A percentile compares a stretch with the other conserved stretches of the same genome.
phyloP scores from a whole-genome alignment of 371 early-diverging fungal species.

The Apophysomyces elegans region DNA sequence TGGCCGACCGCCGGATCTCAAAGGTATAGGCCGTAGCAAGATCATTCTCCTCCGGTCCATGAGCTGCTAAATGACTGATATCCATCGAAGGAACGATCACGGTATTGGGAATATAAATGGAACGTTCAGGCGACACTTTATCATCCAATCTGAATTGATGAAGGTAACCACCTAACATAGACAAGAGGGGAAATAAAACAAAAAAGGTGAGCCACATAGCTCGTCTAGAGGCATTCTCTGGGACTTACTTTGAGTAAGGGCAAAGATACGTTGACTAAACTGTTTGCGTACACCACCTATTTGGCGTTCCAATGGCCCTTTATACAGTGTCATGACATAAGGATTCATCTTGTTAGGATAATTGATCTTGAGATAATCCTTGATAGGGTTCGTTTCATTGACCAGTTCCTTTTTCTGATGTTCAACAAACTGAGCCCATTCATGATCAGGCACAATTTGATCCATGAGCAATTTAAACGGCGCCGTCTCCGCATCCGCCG shows the following conservation, averaged over 20 bases:
- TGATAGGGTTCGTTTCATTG: slow-evolving; percentile 32
- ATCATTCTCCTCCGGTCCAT: neutral
- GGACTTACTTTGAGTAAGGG: slow-evolving; percentile 47
- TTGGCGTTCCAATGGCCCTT: slow-evolving; percentile 43
- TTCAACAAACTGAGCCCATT: slow-evolving; percentile 39
- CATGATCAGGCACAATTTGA: slow-evolving; percentile 31
- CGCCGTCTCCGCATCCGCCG: slow-evolving; percentile 25
- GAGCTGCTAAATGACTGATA: slow-evolving; percentile 21
- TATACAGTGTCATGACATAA: slow-evolving; percentile 41
- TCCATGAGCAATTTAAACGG: slow-evolving; percentile 30
- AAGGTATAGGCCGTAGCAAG: slow-evolving; percentile 14
- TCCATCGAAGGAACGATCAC: slow-evolving; percentile 32
- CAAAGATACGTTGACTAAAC: slow-evolving; percentile 39
- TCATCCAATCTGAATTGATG: slow-evolving; percentile 47
- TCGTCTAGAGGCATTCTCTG: too few species aligned
- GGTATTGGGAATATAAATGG: slow-evolving; percentile 39
- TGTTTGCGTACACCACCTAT: slow-evolving; percentile 39
- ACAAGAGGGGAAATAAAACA: neutral
- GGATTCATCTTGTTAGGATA: slow-evolving; percentile 52
- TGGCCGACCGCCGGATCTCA: slow-evolving; percentile 19
- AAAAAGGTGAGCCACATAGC: neutral
- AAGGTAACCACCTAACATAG: slow-evolving; percentile 38
- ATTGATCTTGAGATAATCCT: slow-evolving; percentile 48
- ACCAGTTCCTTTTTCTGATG: slow-evolving; percentile 38
- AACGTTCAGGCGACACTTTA: slow-evolving; percentile 43